phyloP scores from a whole-genome alignment of 768 basidiomycete species.

The Phanerochaete carnosa region DNA sequence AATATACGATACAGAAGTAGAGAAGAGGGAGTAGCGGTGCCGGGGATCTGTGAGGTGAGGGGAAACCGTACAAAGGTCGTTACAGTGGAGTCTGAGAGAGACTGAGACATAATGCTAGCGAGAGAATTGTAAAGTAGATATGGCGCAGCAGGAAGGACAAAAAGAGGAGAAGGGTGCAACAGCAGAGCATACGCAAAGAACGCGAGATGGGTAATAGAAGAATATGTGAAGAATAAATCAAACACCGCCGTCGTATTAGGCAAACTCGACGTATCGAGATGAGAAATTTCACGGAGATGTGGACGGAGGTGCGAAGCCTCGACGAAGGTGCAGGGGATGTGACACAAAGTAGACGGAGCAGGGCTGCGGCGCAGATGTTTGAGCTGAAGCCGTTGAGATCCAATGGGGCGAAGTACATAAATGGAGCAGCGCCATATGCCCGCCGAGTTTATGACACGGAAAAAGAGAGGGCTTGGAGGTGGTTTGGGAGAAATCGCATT shows the following conservation, averaged over 20 bases:
- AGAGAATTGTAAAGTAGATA: neutral
- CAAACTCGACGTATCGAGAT: neutral
- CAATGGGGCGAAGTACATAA: neutral
- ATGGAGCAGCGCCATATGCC: neutral
- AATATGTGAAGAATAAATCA: neutral
- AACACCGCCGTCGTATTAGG: neutral
- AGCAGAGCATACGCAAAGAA: neutral
- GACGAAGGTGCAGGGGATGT: neutral
- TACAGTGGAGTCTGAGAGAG: neutral
- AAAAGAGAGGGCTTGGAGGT: neutral
- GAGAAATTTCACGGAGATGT: neutral
- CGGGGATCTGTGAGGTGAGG: neutral
- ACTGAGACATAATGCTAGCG: neutral
- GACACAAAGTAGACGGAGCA: neutral
- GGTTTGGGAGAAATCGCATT: neutral
- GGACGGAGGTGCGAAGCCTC: neutral
- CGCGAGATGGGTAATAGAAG: neutral
- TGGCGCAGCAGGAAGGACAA: slow-evolving; percentile 1
- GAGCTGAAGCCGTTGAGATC: neutral
- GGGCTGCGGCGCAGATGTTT: neutral
- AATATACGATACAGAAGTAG: neutral
- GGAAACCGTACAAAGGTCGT: neutral
- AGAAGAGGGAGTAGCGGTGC: neutral
- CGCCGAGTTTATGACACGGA: neutral
- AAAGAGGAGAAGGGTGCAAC: neutral